Conservation (phyloP, 2,329 filamentous ascomycete species). For the Chaetomium olivaceum region DNA sequence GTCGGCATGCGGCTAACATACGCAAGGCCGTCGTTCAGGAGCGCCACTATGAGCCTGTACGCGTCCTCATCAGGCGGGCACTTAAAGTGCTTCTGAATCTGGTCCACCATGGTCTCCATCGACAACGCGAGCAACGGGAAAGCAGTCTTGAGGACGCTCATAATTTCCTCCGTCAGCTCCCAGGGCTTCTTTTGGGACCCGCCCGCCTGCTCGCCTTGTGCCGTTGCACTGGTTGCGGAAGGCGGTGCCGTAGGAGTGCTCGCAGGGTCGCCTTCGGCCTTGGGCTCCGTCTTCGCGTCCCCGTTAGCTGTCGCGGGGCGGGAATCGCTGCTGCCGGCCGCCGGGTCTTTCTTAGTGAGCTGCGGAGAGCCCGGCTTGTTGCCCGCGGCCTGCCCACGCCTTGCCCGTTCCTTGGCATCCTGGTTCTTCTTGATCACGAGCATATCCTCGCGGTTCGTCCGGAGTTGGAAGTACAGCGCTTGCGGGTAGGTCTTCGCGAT, state of each 20-base stretch:
- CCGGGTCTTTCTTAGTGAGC: constrained; percentile 55
- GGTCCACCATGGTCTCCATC: constrained; percentile 99
- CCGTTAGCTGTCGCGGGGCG: constrained; percentile 55
- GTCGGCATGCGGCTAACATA: constrained; percentile 87
- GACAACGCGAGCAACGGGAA: constrained; percentile 94
- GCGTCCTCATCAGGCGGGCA: constrained; percentile 98
- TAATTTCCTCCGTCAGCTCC: constrained; percentile 95
- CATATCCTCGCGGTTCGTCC: constrained; percentile 94
- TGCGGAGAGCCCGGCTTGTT: constrained; percentile 51
- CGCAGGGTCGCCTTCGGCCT: constrained; percentile 25
- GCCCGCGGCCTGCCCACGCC: constrained; percentile 48
- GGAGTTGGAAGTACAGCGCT: constrained; percentile 89
- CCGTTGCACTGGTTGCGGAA: constrained; percentile 17
- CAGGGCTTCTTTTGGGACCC: constrained; percentile 71
- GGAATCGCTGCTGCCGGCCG: constrained; percentile 43
- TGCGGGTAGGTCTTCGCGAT: constrained; percentile 96
- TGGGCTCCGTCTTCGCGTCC: constrained; percentile 49
- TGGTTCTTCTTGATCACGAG: constrained; percentile 86
- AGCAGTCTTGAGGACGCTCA: constrained; percentile 92
- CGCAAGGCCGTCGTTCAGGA: constrained; percentile 91
- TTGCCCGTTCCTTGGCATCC: constrained; percentile 66
- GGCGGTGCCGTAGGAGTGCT: constrained; percentile 31
- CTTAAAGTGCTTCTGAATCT: constrained; percentile 99
- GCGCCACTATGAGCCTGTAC: constrained; percentile 92
- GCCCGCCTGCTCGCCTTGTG: constrained; percentile 32